Base-by-base conservation (phyloP, 805 yeast species). In the Metschnikowia arizonensis region DNA sequence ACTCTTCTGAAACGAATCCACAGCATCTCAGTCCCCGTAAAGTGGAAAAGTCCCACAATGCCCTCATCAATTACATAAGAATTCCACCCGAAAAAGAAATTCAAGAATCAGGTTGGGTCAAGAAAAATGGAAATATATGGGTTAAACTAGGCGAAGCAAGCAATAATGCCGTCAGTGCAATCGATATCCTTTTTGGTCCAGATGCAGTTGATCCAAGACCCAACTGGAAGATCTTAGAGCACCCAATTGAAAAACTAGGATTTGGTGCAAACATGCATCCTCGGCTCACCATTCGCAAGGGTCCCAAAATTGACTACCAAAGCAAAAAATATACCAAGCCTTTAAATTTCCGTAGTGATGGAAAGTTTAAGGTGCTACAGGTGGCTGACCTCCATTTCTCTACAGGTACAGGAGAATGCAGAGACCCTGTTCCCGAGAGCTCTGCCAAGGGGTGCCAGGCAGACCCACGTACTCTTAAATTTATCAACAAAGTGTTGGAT, bases 341-440 rank as follows among this genome's bases (percentile, higher is more conserved):
- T 5, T 62, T 80, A 33, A 64, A 67, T 40, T 58, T 74, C 12
- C 55, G 65, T 9, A 49, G 64, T 2, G 58, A 74, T 17, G 80
- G 79, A 4, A 76, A 71, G 44, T 87, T 83, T 64, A 91, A 85
- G 62, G 83, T 93, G 33, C 64, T 88, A 9, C 99, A 93, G 63
- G 79, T 91, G 4, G 95, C 97, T 0, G 98, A 93, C 62, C 68
- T 91, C 46, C 99, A 93, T 64, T 83, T 85, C 60, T 77, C 93
- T n/a, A 85, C 96, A 0, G 90, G 89, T 5, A 74, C 69, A 44
- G 97, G 97, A 11, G 62, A 63, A 39, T 93, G 98, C 58, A 70
- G 84, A 42, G 95, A 90, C 59, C 82, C 85, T 10, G 78, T 60
- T 33, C 91, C 93, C 0, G 70, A 71, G 15, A 63, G 60, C 12